Percentiles rank a stretch among this genome's conserved stretches.
phyloP scores from a whole-genome alignment of 139 green algal species.

The Nannochloris sp. region DNA sequence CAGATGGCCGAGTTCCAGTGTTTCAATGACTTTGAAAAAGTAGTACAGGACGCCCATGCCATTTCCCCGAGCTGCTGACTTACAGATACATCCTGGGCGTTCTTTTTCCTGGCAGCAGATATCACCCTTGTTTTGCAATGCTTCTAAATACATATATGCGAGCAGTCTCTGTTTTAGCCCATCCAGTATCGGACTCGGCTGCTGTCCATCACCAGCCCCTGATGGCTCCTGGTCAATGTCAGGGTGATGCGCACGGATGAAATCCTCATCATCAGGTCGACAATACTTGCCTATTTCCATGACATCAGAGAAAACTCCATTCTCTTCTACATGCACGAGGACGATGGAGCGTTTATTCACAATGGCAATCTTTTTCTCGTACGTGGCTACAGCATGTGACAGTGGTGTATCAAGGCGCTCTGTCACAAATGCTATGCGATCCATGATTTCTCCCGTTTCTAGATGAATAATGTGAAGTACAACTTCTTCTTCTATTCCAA shows the following conservation, averaged over 20 bases:
- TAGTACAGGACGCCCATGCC: constrained; percentile 6
- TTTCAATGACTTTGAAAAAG: constrained; percentile 2
- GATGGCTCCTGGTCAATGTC: constrained; percentile 17
- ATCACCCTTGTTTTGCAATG: constrained; percentile 1
- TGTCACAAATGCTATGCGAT: not conserved
- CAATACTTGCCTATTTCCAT: constrained; percentile 18
- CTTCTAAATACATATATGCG: constrained; percentile 13
- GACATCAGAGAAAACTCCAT: constrained; percentile 5
- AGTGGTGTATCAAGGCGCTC: not conserved
- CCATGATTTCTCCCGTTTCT: constrained; percentile 2
- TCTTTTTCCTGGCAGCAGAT: not conserved
- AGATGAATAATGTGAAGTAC: constrained; percentile 12
- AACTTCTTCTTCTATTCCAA: constrained; percentile 2
- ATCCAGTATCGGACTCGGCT: not conserved
- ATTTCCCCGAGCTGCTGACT: not conserved
- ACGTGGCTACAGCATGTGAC: constrained; percentile 6
- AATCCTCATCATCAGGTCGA: constrained; percentile 8
- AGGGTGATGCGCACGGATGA: not conserved
- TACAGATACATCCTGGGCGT: not conserved
- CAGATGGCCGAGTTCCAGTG: not conserved
- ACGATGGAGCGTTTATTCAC: not conserved
- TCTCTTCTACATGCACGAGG: not conserved
- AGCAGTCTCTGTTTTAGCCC: constrained; percentile 29
- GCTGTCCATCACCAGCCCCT: constrained; percentile 14
- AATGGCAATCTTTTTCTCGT: constrained; percentile 16